Conservation (phyloP, 225 moss, liverwort and hornwort species). For the Sphagnum contortum region DNA sequence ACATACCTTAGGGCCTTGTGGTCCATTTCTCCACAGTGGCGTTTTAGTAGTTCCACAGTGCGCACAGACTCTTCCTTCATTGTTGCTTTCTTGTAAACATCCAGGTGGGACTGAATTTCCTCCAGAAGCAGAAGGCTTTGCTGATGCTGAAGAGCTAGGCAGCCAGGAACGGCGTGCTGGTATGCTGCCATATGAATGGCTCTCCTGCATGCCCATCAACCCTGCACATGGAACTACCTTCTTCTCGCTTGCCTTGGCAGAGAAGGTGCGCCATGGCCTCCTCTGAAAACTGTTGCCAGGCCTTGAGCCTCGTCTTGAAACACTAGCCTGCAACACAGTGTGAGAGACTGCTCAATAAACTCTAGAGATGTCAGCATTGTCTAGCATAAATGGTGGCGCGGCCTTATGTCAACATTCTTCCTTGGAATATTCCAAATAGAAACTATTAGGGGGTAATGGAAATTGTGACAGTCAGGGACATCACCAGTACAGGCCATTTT, state of each 20-base stretch:
- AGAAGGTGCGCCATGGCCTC: slow-evolving; percentile 23
- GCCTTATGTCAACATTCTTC: too few relatives aligned
- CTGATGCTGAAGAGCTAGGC: slow-evolving; percentile 7
- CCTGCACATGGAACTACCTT: slow-evolving; percentile 18
- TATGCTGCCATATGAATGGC: slow-evolving; percentile 13
- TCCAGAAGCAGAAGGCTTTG: not conserved
- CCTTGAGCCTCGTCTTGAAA: slow-evolving; percentile 7
- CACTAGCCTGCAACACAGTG: slow-evolving; percentile 11
- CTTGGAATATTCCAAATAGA: too few relatives aligned
- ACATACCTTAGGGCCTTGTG: slow-evolving; percentile 55
- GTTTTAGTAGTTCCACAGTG: slow-evolving; percentile 67
- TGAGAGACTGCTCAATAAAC: not conserved
- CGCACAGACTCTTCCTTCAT: slow-evolving; percentile 38
- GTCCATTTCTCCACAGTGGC: slow-evolving; percentile 72
- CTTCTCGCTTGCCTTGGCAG: slow-evolving; percentile 14
- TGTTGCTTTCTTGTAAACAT: slow-evolving; percentile 25
- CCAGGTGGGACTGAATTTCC: slow-evolving; percentile 8
- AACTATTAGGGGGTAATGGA: too few relatives aligned
- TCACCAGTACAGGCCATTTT: too few relatives aligned
- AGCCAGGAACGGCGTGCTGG: slow-evolving; percentile 24
- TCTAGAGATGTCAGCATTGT: too few relatives aligned
- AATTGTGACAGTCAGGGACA: too few relatives aligned
- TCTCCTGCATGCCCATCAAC: slow-evolving; percentile 20
- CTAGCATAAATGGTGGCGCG: too few relatives aligned
- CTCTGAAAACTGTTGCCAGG: slow-evolving; percentile 8